Conservation (phyloP, 176 grass and related monocot genomes). For the Puccinellia tenuiflora region DNA sequence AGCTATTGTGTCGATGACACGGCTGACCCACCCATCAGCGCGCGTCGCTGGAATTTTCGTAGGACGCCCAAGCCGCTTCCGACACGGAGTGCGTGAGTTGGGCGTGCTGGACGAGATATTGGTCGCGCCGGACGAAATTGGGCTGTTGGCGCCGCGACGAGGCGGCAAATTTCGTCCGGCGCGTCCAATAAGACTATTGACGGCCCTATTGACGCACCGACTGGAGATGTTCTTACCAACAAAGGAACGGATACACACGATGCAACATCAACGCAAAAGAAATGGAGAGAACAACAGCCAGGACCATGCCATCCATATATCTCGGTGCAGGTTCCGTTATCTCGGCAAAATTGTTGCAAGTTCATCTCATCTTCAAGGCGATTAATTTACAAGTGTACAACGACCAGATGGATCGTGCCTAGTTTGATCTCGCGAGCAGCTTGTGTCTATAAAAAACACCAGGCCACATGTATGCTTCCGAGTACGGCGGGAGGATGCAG, state of each 20-base stretch:
- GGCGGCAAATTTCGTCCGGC: no score
- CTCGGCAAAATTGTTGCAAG: neutral
- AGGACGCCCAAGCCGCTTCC: no score
- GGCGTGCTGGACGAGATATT: no score
- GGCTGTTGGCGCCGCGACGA: no score
- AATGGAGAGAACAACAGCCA: neutral
- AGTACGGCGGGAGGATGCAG: neutral
- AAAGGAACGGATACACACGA: neutral
- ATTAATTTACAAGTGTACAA: conserved; percentile 32
- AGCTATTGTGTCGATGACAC: no score
- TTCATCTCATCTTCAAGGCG: neutral
- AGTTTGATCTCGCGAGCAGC: conserved; percentile 3
- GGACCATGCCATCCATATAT: neutral
- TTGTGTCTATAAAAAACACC: conserved; percentile 31
- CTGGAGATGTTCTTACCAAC: no score
- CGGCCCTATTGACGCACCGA: no score
- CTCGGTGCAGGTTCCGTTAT: neutral
- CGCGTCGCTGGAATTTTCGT: no score
- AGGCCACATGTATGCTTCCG: conserved; percentile 13
- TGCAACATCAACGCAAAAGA: neutral
- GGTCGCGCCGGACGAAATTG: no score
- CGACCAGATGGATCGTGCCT: conserved; percentile 6
- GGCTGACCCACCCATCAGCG: no score
- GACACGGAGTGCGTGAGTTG: no score
- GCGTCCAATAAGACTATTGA: no score